Evolutionary conservation across 495 filamentous ascomycete species (phyloP).

Genomic region (Hypomontagnella monticulosa): DNA sequence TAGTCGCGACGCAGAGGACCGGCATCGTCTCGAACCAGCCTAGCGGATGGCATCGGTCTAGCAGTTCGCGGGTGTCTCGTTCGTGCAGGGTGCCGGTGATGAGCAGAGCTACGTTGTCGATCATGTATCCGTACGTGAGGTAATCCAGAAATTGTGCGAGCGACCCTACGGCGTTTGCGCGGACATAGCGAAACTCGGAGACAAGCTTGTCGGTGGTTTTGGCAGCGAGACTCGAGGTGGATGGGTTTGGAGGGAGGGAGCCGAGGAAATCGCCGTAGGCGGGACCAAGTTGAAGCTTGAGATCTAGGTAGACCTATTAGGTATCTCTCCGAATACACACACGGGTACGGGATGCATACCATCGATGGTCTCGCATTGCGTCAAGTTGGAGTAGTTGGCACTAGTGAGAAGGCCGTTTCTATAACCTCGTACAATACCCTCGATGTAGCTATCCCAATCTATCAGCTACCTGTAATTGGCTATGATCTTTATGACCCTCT

Average conservation of each 20-base stretch:
- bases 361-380: slow-evolving; percentile 98
- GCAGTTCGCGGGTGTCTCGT: slow-evolving; percentile 92
- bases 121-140: slow-evolving; percentile 99
- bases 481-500: slow-evolving; percentile 27
- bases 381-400: slow-evolving; percentile 94
- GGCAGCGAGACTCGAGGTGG: slow-evolving; percentile 91
- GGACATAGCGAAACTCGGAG: slow-evolving; percentile 94
- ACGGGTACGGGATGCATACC: slow-evolving; percentile 62
- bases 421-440: slow-evolving; percentile 96
- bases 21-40: slow-evolving; percentile 99
- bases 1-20: slow-evolving; percentile 95
- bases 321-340: neutral
- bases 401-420: slow-evolving; percentile 90
- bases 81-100: slow-evolving; percentile 99
- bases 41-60: slow-evolving; percentile 95
- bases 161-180: slow-evolving; percentile 88
- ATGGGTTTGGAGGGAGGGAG: slow-evolving; percentile 93
- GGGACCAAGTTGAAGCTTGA: slow-evolving; percentile 95
- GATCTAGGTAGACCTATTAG: slow-evolving; percentile 67
- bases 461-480: slow-evolving; percentile 42
- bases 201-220: slow-evolving; percentile 98
- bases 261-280: slow-evolving; percentile 98
- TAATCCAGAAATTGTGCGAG: slow-evolving; percentile 96
- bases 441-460: slow-evolving; percentile 76
- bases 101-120: slow-evolving; percentile 97